Base-by-base conservation (phyloP, 768 basidiomycete species). In the Tylopilus subfusipes region DNA sequence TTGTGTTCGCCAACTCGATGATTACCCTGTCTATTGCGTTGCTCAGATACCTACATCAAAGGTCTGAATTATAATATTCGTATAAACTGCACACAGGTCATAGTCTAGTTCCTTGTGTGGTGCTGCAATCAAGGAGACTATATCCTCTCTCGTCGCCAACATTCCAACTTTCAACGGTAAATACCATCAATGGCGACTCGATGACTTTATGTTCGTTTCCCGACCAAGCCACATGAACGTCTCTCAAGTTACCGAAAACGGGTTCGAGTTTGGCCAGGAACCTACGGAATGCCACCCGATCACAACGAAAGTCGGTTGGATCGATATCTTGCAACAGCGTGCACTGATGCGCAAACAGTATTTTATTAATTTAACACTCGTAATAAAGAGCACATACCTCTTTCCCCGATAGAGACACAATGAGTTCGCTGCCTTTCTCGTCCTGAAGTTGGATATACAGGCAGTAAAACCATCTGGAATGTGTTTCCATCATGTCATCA, bases 381-480 rank as follows among this genome's bases (percentile, higher is more conserved):
- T 24, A 38, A 43, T 25, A 13, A 31, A 52, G 18, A 40, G 36
- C 42, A 65, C 72, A 24, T 18, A 77, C 76, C 60, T 72, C 80
- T 55, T 79, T 71, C 36, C 81, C 76, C 29, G 74, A 76, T n/a
- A 83, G 69, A 6, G 78, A 76, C 3, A 86, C 70, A 6, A 72
- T 65, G 16, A 86, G 61, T 31, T 71, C 66, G 4, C 63, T 52
- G 5, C 75, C 77, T 12, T 70, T 63, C 33, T 76, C 75, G 53
- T 88, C 85, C 60, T 81, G 72, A 16, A 88, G 61, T 34, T 71
- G 69, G 47, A 88, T 53, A 49, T 73, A 78, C 50, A 87, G 66
- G 46, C 77, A 67, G 52, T 78, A 87, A 45, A 72, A 67, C 52
- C 76, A 77, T 33, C 70, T 73, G 44, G 78, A 75, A 55, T 77